These are phyloP conservation scores for Zymoseptoria crescenta DNA, from an alignment of 2,329 filamentous ascomycete genomes.

Conservation along the genomic window DNA sequence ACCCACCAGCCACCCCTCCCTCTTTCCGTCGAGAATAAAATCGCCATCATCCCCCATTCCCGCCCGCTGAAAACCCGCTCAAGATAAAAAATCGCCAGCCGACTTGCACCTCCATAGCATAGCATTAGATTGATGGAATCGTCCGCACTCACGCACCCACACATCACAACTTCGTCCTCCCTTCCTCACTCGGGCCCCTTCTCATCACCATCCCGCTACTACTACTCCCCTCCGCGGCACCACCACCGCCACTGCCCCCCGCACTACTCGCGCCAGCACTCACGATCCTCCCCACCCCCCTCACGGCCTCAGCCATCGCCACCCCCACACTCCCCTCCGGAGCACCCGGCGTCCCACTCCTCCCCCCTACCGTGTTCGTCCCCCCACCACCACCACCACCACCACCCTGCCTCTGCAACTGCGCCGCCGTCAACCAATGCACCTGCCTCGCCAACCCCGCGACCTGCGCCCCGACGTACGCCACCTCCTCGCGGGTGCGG, in stretches of 20 bases:
- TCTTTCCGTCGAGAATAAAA: no score
- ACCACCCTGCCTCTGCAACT: constrained; percentile 38
- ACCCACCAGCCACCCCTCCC: no score
- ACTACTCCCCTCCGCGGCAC: background rate
- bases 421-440: constrained; percentile 54
- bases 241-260: constrained; percentile 5
- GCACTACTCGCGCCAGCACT: constrained; percentile 10
- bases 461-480: constrained; percentile 53
- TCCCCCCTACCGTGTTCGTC: no score
- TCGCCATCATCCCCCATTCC: no score
- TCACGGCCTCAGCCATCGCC: constrained; percentile 23
- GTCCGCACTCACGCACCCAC: no score
- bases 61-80: no score
- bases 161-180: constrained; percentile 30
- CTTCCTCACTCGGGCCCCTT: constrained; percentile 29
- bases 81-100: no score
- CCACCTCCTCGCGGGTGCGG: constrained; percentile 54
- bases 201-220: constrained; percentile 13
- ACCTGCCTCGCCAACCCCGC: constrained; percentile 53
- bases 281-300: constrained; percentile 24
- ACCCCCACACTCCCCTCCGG: constrained; percentile 20
- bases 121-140: background rate
- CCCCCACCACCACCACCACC: no score
- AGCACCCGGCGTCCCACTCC: constrained; percentile 12
- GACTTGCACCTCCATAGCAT: no score